Conservation (phyloP, 768 basidiomycete species). For the Leucogyrophana mollusca region DNA sequence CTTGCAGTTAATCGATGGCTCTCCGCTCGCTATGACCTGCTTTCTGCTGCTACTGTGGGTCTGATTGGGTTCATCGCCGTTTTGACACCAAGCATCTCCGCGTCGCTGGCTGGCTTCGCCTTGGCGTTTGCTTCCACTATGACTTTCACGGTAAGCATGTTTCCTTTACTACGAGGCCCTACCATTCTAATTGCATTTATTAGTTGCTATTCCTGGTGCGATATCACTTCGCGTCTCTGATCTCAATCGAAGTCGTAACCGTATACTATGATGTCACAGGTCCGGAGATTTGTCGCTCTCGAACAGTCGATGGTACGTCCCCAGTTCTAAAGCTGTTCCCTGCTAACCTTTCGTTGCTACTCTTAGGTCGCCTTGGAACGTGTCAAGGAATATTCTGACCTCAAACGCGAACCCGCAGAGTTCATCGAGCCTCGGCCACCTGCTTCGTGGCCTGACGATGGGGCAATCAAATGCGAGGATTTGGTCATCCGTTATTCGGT, state of each 20-base stretch:
- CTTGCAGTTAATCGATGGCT: conserved; percentile 84
- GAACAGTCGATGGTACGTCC: conserved; percentile 84
- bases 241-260: neutral
- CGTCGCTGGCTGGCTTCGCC: conserved; percentile 83
- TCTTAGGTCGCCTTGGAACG: conserved; percentile 79
- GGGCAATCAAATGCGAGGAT: conserved; percentile 68
- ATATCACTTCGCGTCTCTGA: neutral
- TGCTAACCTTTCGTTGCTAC: conserved; percentile 2
- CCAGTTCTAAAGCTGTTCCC: neutral
- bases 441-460: conserved; percentile 72
- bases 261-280: conserved; percentile 26
- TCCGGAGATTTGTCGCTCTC: conserved; percentile 80
- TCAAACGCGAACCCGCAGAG: conserved; percentile 76
- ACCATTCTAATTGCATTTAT: conserved; percentile 14
- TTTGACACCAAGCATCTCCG: conserved; percentile 69
- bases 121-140: conserved; percentile 81
- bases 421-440: conserved; percentile 85
- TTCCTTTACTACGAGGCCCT: neutral
- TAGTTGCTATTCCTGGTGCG: conserved; percentile 61
- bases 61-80: conserved; percentile 68
- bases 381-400: conserved; percentile 87
- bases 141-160: conserved; percentile 54
- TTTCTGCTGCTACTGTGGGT: conserved; percentile 71
- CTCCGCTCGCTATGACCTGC: conserved; percentile 80
- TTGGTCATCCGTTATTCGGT: conserved; percentile 80